These are phyloP conservation scores for Yamadazyma diospyri DNA, from an alignment of 1,139 yeast genomes.

Conservation along the genomic window DNA sequence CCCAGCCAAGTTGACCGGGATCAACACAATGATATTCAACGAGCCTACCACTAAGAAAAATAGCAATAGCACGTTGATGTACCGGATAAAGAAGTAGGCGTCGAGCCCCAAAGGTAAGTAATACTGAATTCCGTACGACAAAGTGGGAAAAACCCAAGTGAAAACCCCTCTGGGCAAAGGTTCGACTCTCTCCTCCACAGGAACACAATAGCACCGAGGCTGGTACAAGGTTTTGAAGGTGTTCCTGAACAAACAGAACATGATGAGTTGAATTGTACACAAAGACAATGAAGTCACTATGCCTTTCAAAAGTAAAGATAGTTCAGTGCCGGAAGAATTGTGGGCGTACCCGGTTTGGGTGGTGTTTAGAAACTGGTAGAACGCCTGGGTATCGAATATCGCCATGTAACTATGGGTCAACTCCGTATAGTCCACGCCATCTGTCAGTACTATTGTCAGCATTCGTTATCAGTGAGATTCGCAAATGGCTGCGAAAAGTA, in stretches of 20 bases:
- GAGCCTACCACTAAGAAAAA: conserved; percentile 50
- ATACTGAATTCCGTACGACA: conserved; percentile 35
- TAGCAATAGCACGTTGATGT: conserved; percentile 42
- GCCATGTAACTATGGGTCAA: conserved; percentile 26
- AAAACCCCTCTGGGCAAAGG: conserved; percentile 40
- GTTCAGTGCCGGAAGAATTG: conserved; percentile 37
- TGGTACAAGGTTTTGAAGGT: conserved; percentile 51
- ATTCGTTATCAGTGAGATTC: conserved; percentile 6
- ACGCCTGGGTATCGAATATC: conserved; percentile 22
- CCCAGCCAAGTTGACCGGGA: conserved; percentile 57
- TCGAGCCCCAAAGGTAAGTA: conserved; percentile 58
- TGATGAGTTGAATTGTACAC: conserved; percentile 48
- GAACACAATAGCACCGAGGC: conserved; percentile 48
- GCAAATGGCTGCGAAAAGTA: conserved; percentile 3
- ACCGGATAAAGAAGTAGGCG: conserved; percentile 60
- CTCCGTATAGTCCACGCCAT: conserved; percentile 22
- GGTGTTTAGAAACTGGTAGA: conserved; percentile 46
- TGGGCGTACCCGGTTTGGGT: conserved; percentile 58
- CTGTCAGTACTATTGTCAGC: conserved; percentile 20
- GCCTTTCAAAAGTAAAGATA: conserved; percentile 42
- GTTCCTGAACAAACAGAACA: conserved; percentile 51
- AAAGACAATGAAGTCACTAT: conserved; percentile 48
- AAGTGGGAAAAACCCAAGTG: conserved; percentile 47
- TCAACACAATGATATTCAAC: conserved; percentile 48
- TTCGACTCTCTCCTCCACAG: conserved; percentile 33